Conservation (phyloP, 2,329 filamentous ascomycete species). For the Aspergillus awamori region DNA sequence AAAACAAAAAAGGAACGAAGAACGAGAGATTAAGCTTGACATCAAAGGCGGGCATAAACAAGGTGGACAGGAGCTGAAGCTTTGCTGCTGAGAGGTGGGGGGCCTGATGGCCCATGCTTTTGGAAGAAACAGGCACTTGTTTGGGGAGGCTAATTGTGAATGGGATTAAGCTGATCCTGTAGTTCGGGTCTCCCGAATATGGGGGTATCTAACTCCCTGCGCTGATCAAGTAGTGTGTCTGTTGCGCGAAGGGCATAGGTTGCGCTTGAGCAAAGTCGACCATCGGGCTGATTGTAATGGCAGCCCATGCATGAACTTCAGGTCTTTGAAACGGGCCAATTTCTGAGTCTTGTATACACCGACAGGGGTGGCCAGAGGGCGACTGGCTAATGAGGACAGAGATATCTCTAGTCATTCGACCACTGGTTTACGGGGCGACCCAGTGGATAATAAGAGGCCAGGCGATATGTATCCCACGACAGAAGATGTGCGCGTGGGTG, state of each 20-base stretch:
- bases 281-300: background rate
- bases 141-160: background rate
- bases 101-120: constrained; percentile 12
- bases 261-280: background rate
- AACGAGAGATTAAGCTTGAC: background rate
- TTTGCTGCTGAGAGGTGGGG: background rate
- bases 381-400: constrained; percentile 9
- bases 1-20: background rate
- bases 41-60: background rate
- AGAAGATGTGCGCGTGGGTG: constrained; percentile 26
- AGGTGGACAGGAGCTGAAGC: background rate
- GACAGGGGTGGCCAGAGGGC: constrained; percentile 11
- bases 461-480: constrained; percentile 21
- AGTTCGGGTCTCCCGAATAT: background rate
- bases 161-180: background rate
- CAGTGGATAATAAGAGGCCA: constrained; percentile 25
- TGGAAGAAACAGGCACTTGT: background rate
- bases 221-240: background rate
- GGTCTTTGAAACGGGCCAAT: background rate
- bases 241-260: background rate
- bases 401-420: constrained; percentile 26
- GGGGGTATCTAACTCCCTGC: background rate
- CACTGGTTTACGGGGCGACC: constrained; percentile 33
- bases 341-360: constrained; percentile 21
- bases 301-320: background rate